Conservation (phyloP, 2,329 filamentous ascomycete species). For the Microsporum ferrugineum region DNA sequence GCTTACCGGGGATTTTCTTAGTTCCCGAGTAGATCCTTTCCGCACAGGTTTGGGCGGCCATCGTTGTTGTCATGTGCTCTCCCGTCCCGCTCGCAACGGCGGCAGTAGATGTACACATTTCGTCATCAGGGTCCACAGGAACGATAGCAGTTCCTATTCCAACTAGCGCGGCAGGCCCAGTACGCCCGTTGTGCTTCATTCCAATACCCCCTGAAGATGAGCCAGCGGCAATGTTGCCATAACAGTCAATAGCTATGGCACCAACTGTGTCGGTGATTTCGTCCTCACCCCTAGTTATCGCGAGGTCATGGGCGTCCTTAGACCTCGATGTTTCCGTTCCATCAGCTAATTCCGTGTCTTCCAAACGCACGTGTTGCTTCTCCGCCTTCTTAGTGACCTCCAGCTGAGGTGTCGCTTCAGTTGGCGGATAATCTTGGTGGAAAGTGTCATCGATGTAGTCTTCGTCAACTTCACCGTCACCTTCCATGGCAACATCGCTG, state of each 20-base stretch:
- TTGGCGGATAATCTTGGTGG: not conserved
- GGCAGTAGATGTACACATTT: conserved; percentile 59
- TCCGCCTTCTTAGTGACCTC: not conserved
- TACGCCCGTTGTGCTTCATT: conserved; percentile 88
- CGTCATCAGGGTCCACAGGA: conserved; percentile 60
- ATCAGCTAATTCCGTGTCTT: not conserved
- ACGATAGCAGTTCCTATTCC: conserved; percentile 84
- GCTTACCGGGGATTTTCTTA: conserved; percentile 43
- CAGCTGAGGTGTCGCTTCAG: not conserved
- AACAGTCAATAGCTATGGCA: conserved; percentile 79
- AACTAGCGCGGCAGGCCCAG: conserved; percentile 85
- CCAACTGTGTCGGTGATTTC: conserved; percentile 89
- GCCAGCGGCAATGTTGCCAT: conserved; percentile 80
- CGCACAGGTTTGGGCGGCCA: conserved; percentile 78
- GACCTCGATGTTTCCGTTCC: not conserved
- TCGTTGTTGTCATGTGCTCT: conserved; percentile 93
- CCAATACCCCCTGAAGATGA: conserved; percentile 96
- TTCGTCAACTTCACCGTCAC: not conserved
- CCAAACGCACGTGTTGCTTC: not conserved
- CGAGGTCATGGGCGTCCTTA: not conserved
- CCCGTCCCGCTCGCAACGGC: conserved; percentile 88
- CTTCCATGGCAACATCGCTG: not conserved
- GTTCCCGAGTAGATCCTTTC: conserved; percentile 67
- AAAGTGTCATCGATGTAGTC: conserved; percentile 1
- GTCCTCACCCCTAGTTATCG: conserved; percentile 33